phyloP scores from a whole-genome alignment of 2,329 filamentous ascomycete species.

The Fusarium continuum region DNA sequence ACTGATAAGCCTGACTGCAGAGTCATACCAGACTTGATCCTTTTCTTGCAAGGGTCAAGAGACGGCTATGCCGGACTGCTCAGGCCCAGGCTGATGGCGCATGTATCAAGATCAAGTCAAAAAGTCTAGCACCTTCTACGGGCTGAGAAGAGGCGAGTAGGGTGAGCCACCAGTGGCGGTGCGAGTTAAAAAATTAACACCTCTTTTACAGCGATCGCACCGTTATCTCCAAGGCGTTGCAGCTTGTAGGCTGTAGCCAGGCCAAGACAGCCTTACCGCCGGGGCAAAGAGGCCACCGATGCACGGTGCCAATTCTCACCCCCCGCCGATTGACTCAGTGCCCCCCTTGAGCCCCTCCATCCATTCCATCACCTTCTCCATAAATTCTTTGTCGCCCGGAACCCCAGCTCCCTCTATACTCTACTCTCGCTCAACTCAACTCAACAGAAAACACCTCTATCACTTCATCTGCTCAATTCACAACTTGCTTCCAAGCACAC shows the following conservation, averaged over 20 bases:
- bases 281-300: conserved; percentile 29
- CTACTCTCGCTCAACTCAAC: conserved; percentile 21
- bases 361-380: conserved; percentile 46
- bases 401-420: conserved; percentile 35
- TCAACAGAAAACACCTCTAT: conserved; percentile 24
- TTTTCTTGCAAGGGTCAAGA: too few species aligned
- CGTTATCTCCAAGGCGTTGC: conserved; percentile 8
- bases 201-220: neutral
- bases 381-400: conserved; percentile 42
- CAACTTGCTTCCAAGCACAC: neutral
- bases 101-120: too few species aligned
- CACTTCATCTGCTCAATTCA: neutral
- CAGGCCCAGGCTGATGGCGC: too few species aligned
- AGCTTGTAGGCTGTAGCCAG: too few species aligned
- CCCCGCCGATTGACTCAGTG: conserved; percentile 53
- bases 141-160: conserved; percentile 13
- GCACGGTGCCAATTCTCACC: conserved; percentile 36
- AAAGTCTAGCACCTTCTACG: conserved; percentile 47
- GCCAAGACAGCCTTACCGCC: conserved; percentile 21
- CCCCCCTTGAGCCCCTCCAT: conserved; percentile 37
- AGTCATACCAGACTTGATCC: conserved; percentile 16
- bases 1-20: too few species aligned
- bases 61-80: too few species aligned
- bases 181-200: conserved; percentile 23
- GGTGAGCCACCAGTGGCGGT: conserved; percentile 39